These are phyloP conservation scores for Rhazya stricta DNA, from an alignment of 257 asterid genomes.

Conservation along the genomic window DNA sequence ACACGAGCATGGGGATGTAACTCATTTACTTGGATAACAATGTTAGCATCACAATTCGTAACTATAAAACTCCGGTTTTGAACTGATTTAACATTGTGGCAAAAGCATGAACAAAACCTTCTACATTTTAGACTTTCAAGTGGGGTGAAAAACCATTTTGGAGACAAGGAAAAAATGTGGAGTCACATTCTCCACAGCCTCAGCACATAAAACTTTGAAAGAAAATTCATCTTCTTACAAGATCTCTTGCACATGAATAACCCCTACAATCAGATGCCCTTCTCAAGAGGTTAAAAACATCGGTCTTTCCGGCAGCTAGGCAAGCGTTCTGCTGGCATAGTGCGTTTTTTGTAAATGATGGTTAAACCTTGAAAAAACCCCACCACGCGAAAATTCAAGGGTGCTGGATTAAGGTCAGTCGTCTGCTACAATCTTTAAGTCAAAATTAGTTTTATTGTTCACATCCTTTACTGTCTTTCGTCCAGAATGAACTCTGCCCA, in stretches of 20 bases:
- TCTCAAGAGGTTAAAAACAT: not conserved
- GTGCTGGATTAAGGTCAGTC: not conserved
- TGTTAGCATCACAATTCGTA: too few species aligned
- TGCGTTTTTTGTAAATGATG: not conserved
- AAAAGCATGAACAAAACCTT: too few species aligned
- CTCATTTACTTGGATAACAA: too few species aligned
- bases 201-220: not conserved
- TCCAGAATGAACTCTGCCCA: conserved; percentile 2
- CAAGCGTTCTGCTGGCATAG: not conserved
- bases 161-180: not conserved
- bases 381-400: not conserved
- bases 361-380: not conserved
- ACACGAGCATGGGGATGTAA: too few species aligned
- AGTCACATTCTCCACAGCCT: not conserved
- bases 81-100: too few species aligned
- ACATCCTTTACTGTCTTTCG: conserved; percentile 1
- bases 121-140: too few species aligned
- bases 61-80: too few species aligned
- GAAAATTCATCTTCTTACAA: not conserved
- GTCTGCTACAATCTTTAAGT: not conserved
- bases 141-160: not conserved
- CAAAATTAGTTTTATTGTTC: not conserved
- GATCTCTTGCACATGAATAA: not conserved
- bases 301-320: not conserved
- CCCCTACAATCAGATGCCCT: not conserved